Evolutionary conservation across 2,329 filamentous ascomycete species (phyloP).

Genomic region (Rhynchosporium agropyri): DNA sequence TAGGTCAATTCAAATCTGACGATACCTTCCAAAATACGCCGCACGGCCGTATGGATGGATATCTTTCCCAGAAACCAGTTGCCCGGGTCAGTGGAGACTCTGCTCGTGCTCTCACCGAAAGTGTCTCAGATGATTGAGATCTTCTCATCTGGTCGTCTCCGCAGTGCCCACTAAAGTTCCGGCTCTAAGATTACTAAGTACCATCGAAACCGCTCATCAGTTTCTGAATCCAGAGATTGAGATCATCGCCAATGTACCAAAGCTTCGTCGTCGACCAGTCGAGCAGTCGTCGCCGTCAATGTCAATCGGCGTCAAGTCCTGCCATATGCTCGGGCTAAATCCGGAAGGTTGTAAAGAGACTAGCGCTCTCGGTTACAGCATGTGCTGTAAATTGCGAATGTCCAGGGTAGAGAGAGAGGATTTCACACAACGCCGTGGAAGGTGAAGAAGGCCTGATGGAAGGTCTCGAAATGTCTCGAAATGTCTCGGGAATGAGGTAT

Average conservation of each 20-base stretch:
- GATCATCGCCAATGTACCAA: not conserved
- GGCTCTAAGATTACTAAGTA: too few species aligned
- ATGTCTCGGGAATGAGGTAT: slow-evolving; percentile 5
- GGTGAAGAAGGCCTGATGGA: slow-evolving; percentile 3
- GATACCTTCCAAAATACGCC: too few species aligned
- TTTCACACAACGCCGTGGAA: not conserved
- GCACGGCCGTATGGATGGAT: too few species aligned
- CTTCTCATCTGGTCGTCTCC: not conserved
- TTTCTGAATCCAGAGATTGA: not conserved
- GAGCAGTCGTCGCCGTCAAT: not conserved
- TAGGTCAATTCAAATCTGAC: too few species aligned
- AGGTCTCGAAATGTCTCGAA: slow-evolving; percentile 14
- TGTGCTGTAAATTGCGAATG: not conserved
- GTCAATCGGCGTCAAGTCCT: not conserved
- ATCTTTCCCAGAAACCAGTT: too few species aligned
- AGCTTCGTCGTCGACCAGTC: not conserved
- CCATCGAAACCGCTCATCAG: not conserved
- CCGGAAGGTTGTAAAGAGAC: not conserved
- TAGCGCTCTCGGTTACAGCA: slow-evolving; percentile 7
- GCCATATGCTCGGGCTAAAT: not conserved
- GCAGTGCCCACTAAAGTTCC: too few species aligned
- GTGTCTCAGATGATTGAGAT: too few species aligned
- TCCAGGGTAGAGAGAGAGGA: not conserved
- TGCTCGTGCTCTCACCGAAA: too few species aligned
- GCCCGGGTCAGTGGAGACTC: too few species aligned